Evolutionary conservation across 371 early-diverging fungal genomes (phyloP), one percentile per base, ranked within the genome.

Genomic region (Quaeritorhiza haematococci): DNA sequence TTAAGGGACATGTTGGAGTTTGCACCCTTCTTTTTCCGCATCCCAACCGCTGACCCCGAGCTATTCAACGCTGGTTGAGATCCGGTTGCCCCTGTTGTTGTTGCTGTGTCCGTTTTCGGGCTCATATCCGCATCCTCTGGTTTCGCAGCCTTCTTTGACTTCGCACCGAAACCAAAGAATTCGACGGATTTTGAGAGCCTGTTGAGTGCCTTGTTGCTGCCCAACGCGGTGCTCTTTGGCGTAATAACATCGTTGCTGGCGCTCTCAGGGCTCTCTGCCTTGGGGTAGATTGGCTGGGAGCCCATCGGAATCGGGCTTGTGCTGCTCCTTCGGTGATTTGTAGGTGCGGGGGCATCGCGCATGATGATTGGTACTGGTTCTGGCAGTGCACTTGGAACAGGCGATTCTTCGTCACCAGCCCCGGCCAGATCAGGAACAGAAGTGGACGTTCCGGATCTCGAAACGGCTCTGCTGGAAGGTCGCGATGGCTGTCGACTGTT

Each of bases 291-390:
- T n/a, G n/a, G n/a, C n/a, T n/a, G n/a, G n/a, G n/a, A n/a, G n/a
- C n/a, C n/a, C n/a, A n/a, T n/a, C n/a, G n/a, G n/a, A n/a, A n/a
- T n/a, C n/a, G n/a, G n/a, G n/a, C n/a, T n/a, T n/a, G n/a, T n/a
- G n/a, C 61, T 26, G 61, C 59, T n/a, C 64, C 59, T 7, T 55
- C 64, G 47, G 59, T 63, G 3, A 58, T 57, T 10, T 52, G 51
- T 32, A n/a, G n/a, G n/a, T n/a, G n/a, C n/a, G n/a, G n/a, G n/a
- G n/a, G n/a, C n/a, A n/a, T n/a, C n/a, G n/a, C n/a, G n/a, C n/a
- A n/a, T n/a, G n/a, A n/a, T n/a, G n/a, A n/a, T n/a, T n/a, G n/a
- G n/a, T n/a, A n/a, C n/a, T n/a, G n/a, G n/a, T n/a, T n/a, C n/a
- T n/a, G n/a, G n/a, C n/a, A n/a, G 23, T 58, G 49, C 49, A 51